Conservation (phyloP, 371 early-diverging fungal species). For the Rhizopus arrhizus region DNA sequence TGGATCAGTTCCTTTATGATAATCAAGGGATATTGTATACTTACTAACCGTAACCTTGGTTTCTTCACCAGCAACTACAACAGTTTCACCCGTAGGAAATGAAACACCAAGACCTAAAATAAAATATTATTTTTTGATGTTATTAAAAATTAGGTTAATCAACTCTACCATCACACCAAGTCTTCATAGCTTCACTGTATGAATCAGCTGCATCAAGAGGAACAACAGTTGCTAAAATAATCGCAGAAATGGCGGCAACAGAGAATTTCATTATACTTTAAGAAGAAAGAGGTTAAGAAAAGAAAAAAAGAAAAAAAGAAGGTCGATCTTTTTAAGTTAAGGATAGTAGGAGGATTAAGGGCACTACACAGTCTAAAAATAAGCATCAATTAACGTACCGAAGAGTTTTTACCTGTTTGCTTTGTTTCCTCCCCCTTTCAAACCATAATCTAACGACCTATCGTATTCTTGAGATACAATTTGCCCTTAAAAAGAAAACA, state of each 20-base stretch:
- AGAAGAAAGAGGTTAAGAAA: not conserved
- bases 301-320: not conserved
- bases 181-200: slow-evolving; percentile 47
- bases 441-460: too few relatives aligned
- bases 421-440: too few relatives aligned
- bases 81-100: slow-evolving; percentile 19
- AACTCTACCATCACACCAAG: slow-evolving; percentile 45
- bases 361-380: not conserved
- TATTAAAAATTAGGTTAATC: too few relatives aligned
- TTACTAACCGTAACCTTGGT: slow-evolving; percentile 39
- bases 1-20: not conserved
- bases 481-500: too few relatives aligned
- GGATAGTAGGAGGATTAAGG: not conserved
- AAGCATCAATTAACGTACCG: not conserved
- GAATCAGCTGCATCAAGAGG: slow-evolving; percentile 38
- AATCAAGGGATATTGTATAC: not conserved
- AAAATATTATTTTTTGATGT: not conserved
- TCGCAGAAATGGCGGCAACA: slow-evolving; percentile 45
- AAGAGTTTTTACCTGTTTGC: too few relatives aligned
- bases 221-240: slow-evolving; percentile 34
- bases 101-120: slow-evolving; percentile 29
- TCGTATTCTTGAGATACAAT: too few relatives aligned
- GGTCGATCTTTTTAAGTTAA: too few relatives aligned
- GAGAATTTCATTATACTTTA: slow-evolving; percentile 46
- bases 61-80: slow-evolving; percentile 35